Evolutionary conservation across 345 rosid species (phyloP).

Genomic region (Hypericum perforatum): DNA sequence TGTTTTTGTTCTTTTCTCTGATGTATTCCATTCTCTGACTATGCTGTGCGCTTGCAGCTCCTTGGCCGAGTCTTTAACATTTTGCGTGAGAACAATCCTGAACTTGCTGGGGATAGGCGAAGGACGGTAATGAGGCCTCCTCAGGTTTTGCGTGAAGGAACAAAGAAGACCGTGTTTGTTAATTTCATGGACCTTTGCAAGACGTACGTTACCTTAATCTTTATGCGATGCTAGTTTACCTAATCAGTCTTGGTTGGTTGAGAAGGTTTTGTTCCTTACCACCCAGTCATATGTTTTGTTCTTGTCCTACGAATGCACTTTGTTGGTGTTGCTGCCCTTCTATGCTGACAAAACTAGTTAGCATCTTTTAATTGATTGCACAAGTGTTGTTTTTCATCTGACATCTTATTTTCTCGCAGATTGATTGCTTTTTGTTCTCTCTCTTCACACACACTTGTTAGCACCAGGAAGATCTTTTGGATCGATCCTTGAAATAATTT

Average conservation of each 20-base stretch:
- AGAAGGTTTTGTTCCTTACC: not conserved
- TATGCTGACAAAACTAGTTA: no score
- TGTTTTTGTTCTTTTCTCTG: not conserved
- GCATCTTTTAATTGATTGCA: no score
- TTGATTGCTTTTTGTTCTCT: no score
- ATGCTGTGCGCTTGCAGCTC: slow-evolving; percentile 46
- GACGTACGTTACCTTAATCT: slow-evolving; percentile 32
- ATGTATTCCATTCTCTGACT: not conserved
- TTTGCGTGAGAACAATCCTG: slow-evolving; percentile 88
- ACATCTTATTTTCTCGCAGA: no score
- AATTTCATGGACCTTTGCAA: slow-evolving; percentile 97
- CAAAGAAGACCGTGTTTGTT: slow-evolving; percentile 93
- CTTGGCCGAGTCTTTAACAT: slow-evolving; percentile 79
- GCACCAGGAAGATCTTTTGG: no score
- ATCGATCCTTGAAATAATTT: no score
- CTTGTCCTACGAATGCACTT: no score
- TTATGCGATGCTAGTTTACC: not conserved
- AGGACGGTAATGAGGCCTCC: slow-evolving; percentile 99
- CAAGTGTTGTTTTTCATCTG: no score
- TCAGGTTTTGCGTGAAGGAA: slow-evolving; percentile 96
- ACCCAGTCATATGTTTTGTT: not conserved
- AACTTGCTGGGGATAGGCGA: slow-evolving; percentile 93
- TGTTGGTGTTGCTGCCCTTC: no score
- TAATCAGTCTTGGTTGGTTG: not conserved
- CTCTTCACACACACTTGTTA: no score